Evolutionary conservation across 1,284 basidiomycete species (phyloP).

Genomic region (Schizophyllum amplum): DNA sequence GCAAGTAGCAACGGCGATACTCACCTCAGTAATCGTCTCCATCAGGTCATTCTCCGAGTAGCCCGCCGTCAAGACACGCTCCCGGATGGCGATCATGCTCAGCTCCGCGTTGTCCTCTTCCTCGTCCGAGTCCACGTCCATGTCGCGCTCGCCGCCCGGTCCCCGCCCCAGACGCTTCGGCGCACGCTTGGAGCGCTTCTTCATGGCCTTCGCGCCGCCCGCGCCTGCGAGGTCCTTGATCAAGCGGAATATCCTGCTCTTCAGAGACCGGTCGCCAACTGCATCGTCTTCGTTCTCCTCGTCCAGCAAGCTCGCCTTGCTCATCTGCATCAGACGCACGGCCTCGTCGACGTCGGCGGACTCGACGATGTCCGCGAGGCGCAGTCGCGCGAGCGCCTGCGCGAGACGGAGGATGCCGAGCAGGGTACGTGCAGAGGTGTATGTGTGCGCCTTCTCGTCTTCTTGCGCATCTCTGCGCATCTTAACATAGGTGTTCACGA

Average conservation of each 20-base stretch:
- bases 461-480: conserved; percentile 90
- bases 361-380: conserved; percentile 76
- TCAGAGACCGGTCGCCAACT: conserved; percentile 69
- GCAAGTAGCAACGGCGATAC: conserved; percentile 19
- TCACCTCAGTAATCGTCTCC: conserved; percentile 72
- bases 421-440: conserved; percentile 95
- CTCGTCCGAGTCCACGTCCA: conserved; percentile 59
- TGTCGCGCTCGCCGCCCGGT: conserved; percentile 57
- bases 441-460: conserved; percentile 86
- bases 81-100: conserved; percentile 77
- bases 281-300: conserved; percentile 64
- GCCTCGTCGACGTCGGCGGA: conserved; percentile 95
- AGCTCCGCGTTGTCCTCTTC: conserved; percentile 43
- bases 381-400: conserved; percentile 89
- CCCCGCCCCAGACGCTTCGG: conserved; percentile 55
- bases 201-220: conserved; percentile 26
- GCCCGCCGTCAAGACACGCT: conserved; percentile 76
- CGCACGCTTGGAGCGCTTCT: conserved; percentile 28
- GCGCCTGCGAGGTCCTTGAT: conserved; percentile 77
- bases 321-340: conserved; percentile 91
- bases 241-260: conserved; percentile 81
- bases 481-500: conserved; percentile 93
- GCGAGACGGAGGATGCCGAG: conserved; percentile 91
- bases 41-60: conserved; percentile 88
- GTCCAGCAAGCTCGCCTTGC: conserved; percentile 84